Conservation (phyloP, 2,329 filamentous ascomycete genomes). For the Magnaporthiopsis incrustans region DNA sequence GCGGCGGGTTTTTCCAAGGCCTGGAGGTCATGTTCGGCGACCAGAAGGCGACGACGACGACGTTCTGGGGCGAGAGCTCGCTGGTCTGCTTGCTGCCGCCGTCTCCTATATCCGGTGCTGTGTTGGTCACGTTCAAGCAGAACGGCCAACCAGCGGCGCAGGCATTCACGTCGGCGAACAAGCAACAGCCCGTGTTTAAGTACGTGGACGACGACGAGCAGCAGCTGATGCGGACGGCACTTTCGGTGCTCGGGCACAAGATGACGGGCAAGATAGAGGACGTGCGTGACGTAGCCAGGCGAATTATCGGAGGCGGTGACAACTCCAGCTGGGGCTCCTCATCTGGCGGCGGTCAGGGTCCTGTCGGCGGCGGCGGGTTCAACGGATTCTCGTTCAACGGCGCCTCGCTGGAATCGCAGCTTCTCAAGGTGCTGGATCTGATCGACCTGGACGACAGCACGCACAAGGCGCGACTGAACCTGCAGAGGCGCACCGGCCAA, state of each 20-base stretch:
- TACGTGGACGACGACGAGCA: conserved; percentile 68
- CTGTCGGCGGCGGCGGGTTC: conserved; percentile 11
- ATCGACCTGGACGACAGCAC: conserved; percentile 71
- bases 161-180: conserved; percentile 27
- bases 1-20: conserved; percentile 67
- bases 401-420: conserved; percentile 51
- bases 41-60: conserved; percentile 58
- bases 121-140: conserved; percentile 63
- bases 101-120: conserved; percentile 56
- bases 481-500: conserved; percentile 55
- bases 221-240: conserved; percentile 58
- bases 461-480: conserved; percentile 58
- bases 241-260: conserved; percentile 57
- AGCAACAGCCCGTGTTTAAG: conserved; percentile 49
- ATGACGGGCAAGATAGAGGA: conserved; percentile 56
- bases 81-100: conserved; percentile 73
- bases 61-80: conserved; percentile 73
- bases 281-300: conserved; percentile 51
- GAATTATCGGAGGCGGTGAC: conserved; percentile 47
- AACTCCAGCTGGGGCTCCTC: conserved; percentile 21
- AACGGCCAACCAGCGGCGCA: conserved; percentile 25
- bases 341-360: conserved; percentile 30
- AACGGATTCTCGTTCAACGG: conserved; percentile 32
- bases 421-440: conserved; percentile 68
- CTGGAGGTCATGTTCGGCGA: conserved; percentile 80